phyloP scores from a whole-genome alignment of 768 basidiomycete genomes.

The Phanerochaete carnosa region DNA sequence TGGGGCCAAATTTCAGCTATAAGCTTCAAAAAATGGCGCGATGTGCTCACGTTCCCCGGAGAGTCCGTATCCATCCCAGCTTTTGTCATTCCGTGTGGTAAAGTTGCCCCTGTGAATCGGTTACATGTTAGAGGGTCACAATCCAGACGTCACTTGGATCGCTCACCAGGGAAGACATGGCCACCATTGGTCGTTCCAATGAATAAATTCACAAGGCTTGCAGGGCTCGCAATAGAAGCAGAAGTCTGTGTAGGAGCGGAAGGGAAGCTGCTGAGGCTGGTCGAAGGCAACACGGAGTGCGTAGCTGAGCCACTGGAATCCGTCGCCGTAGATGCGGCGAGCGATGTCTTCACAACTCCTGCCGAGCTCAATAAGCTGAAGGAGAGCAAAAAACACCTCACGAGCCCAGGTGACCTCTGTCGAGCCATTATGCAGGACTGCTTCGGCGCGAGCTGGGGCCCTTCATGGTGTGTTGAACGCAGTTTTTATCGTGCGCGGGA shows the following conservation, averaged over 20 bases:
- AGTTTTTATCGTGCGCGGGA: background rate
- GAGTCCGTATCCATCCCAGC: slow-evolving; percentile 66
- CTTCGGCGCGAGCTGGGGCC: background rate
- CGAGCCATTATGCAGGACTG: background rate
- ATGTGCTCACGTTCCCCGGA: slow-evolving; percentile 46
- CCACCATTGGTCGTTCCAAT: slow-evolving; percentile 65
- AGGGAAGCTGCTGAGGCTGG: background rate
- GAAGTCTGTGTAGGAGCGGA: background rate
- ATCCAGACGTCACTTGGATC: background rate
- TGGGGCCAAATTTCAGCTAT: slow-evolving; percentile 8
- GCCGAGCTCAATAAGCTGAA: background rate
- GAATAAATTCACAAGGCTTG: slow-evolving; percentile 49
- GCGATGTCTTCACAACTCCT: background rate
- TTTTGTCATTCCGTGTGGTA: slow-evolving; percentile 72
- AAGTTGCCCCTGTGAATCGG: slow-evolving; percentile 44
- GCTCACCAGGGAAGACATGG: slow-evolving; percentile 60
- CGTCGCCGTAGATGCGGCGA: background rate
- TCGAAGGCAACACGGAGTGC: background rate
- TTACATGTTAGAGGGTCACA: background rate
- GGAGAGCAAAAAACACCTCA: no score
- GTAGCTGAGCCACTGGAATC: no score
- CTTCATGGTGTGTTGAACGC: background rate
- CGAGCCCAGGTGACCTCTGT: background rate
- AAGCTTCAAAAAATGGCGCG: no score
- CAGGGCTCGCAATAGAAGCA: slow-evolving; percentile 12